Evolutionary conservation across 495 filamentous ascomycete genomes (phyloP).

Genomic region (Penicillium angulare): DNA sequence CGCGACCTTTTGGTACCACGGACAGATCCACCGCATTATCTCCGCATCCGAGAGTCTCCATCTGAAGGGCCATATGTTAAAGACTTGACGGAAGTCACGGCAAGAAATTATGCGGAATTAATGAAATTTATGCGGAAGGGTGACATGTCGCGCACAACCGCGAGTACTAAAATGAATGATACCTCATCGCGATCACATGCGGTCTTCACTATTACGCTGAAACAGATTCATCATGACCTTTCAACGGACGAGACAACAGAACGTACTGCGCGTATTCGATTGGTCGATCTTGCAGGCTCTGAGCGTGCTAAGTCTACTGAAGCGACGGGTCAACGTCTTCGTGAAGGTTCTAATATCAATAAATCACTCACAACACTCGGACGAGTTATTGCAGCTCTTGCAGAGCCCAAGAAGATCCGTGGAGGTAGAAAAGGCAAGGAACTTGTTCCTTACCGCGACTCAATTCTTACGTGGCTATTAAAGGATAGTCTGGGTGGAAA

Average conservation of each 20-base stretch:
- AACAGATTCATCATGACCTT: slow-evolving; percentile 94
- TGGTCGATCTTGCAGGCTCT: slow-evolving; percentile 93
- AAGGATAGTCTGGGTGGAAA: slow-evolving; percentile 96
- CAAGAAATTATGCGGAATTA: slow-evolving; percentile 78
- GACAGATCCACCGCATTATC: slow-evolving; percentile 78
- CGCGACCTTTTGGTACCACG: slow-evolving; percentile 84
- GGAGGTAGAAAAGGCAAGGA: slow-evolving; percentile 57
- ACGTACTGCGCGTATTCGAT: slow-evolving; percentile 84
- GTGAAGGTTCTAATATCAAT: slow-evolving; percentile 97
- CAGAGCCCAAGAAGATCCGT: slow-evolving; percentile 68
- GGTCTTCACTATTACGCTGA: slow-evolving; percentile 96
- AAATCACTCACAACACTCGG: slow-evolving; percentile 95
- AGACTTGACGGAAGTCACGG: slow-evolving; percentile 88
- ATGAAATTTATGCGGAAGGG: slow-evolving; percentile 87
- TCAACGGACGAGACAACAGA: slow-evolving; percentile 95
- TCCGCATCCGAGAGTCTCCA: slow-evolving; percentile 95
- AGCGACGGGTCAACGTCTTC: slow-evolving; percentile 83
- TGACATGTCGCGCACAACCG: slow-evolving; percentile 84
- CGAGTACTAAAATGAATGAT: slow-evolving; percentile 99
- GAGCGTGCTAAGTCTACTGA: slow-evolving; percentile 95
- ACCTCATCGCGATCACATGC: slow-evolving; percentile 91
- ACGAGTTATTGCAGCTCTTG: slow-evolving; percentile 93
- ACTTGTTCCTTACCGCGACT: slow-evolving; percentile 91
- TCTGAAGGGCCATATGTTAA: slow-evolving; percentile 98
- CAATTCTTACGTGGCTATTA: slow-evolving; percentile 94